Evolutionary conservation across 192 early-diverging fungal genomes (phyloP).

Genomic region (Coemansia sp.): DNA sequence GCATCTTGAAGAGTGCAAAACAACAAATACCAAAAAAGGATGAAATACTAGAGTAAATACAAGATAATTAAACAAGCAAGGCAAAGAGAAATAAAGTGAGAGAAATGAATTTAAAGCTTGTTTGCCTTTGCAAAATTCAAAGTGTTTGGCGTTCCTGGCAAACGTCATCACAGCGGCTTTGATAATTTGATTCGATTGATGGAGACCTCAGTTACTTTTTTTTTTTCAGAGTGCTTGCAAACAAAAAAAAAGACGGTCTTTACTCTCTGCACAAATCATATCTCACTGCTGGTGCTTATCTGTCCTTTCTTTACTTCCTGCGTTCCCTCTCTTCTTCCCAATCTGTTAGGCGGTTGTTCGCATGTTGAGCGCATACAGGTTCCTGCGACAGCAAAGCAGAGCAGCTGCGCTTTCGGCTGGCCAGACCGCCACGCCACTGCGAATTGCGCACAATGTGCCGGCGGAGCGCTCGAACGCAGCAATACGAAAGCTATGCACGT

Average conservation of each 20-base stretch:
- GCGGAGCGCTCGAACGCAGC: background rate
- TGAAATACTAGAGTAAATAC: background rate
- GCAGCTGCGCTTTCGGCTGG: background rate
- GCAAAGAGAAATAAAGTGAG: background rate
- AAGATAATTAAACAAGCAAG: background rate
- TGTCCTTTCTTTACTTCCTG: too few relatives aligned
- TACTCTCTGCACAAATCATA: too few relatives aligned
- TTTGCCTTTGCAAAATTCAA: background rate
- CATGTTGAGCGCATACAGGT: conserved; percentile 2
- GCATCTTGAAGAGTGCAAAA: conserved; percentile 24
- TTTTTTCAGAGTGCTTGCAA: too few relatives aligned
- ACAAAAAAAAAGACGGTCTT: too few relatives aligned
- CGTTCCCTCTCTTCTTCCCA: too few relatives aligned
- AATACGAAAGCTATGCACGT: conserved; percentile 2
- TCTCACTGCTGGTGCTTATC: too few relatives aligned
- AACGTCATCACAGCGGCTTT: conserved; percentile 25
- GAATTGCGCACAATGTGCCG: background rate
- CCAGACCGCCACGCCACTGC: background rate
- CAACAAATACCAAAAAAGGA: background rate
- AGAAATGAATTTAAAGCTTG: background rate
- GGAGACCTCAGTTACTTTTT: too few relatives aligned
- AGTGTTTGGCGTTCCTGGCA: background rate
- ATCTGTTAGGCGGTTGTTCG: too few relatives aligned
- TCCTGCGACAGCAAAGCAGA: background rate
- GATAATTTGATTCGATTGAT: conserved; percentile 5